These are phyloP conservation scores for Trametes cinnabarina DNA, from an alignment of 768 basidiomycete genomes.

Conservation along the genomic window DNA sequence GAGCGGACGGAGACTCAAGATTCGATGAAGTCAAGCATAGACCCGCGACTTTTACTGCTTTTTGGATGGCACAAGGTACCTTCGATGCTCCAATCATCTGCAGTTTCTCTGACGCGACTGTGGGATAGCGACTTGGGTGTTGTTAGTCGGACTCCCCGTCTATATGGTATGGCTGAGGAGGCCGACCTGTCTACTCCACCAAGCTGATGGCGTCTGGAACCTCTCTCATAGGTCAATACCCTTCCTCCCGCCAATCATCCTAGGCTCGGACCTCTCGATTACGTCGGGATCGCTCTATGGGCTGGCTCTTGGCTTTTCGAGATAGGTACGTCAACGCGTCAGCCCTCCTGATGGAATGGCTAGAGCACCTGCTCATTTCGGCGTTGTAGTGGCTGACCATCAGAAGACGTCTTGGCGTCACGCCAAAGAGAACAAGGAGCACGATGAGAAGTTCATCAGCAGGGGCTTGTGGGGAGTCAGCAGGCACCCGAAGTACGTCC, in stretches of 20 bases:
- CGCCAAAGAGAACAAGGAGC: slow-evolving; percentile 57
- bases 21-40: slow-evolving; percentile 58
- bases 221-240: slow-evolving; percentile 48
- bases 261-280: slow-evolving; percentile 52
- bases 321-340: slow-evolving; percentile 30
- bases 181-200: no score
- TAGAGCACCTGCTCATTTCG: not conserved
- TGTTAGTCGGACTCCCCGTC: slow-evolving; percentile 66
- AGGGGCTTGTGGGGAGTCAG: slow-evolving; percentile 65
- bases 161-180: slow-evolving; percentile 40
- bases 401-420: slow-evolving; percentile 66
- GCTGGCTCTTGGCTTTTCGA: slow-evolving; percentile 59
- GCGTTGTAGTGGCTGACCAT: slow-evolving; percentile 45
- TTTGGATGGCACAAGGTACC: slow-evolving; percentile 62
- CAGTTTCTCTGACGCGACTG: not conserved
- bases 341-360: not conserved
- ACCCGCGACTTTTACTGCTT: slow-evolving; percentile 48
- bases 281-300: slow-evolving; percentile 52
- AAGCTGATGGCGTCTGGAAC: not conserved
- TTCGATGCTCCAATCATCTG: not conserved
- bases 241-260: slow-evolving; percentile 51
- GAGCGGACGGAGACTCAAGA: slow-evolving; percentile 60
- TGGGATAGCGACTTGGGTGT: slow-evolving; percentile 58
- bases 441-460: slow-evolving; percentile 69
- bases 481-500: slow-evolving; percentile 67